Evolutionary conservation across 2,329 filamentous ascomycete species (phyloP).

Genomic region (Xylariales sp.): DNA sequence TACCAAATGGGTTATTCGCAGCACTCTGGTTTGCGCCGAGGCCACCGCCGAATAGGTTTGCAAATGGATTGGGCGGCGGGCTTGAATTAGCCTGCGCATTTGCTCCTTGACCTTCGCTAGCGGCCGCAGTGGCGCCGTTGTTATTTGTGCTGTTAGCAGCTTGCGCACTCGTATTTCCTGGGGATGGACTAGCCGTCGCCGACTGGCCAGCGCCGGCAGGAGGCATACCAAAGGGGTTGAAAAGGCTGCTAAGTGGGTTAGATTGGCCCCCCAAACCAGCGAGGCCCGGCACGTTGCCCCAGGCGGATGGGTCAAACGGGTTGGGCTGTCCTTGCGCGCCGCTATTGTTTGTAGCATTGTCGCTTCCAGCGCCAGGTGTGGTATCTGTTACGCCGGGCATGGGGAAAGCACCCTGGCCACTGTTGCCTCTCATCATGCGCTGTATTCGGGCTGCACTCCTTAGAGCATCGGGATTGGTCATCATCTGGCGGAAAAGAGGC

Average conservation of each 20-base stretch:
- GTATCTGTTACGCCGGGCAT: conserved; percentile 93
- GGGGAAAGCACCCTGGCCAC: conserved; percentile 73
- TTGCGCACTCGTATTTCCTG: conserved; percentile 37
- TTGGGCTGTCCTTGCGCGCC: conserved; percentile 50
- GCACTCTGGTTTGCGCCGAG: conserved; percentile 46
- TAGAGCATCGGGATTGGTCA: conserved; percentile 89
- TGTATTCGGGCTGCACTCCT: conserved; percentile 86
- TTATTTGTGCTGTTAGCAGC: conserved; percentile 31
- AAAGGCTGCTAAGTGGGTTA: conserved; percentile 53
- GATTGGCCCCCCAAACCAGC: conserved; percentile 41
- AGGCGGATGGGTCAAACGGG: conserved; percentile 55
- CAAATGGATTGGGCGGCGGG: conserved; percentile 73
- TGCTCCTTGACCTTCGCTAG: conserved; percentile 44
- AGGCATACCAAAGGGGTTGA: conserved; percentile 56
- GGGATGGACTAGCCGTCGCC: conserved; percentile 47
- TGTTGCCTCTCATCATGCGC: conserved; percentile 71
- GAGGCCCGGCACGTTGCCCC: conserved; percentile 52
- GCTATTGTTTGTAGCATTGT: conserved; percentile 51
- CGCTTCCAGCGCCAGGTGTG: conserved; percentile 66
- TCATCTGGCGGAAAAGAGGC: conserved; percentile 88
- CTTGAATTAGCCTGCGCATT: conserved; percentile 46
- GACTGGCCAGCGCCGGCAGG: conserved; percentile 28
- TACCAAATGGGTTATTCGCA: conserved; percentile 52
- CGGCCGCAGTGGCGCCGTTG: conserved; percentile 47
- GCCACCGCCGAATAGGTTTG: conserved; percentile 67